phyloP scores from a whole-genome alignment of 225 moss, liverwort and hornwort genomes.

The Climacium dendroides region DNA sequence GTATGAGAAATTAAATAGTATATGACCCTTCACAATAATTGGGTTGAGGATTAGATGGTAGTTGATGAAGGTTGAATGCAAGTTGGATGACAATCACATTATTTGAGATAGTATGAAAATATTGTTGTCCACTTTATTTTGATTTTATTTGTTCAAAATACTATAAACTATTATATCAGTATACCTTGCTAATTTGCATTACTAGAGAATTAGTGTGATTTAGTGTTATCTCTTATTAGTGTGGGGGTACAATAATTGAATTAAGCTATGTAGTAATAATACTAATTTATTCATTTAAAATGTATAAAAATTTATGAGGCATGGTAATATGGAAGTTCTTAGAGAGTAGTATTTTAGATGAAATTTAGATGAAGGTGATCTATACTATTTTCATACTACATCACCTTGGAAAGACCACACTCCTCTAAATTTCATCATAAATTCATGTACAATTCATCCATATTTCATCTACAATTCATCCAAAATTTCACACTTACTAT shows the following conservation, averaged over 20 bases:
- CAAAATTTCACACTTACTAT: neutral
- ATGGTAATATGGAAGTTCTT: neutral
- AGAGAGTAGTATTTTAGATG: neutral
- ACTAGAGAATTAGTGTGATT: neutral
- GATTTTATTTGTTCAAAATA: neutral
- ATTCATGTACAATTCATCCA: neutral
- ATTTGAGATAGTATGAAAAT: neutral
- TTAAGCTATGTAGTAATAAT: neutral
- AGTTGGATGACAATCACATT: neutral
- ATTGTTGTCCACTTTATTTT: neutral
- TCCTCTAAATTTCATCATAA: fast-evolving
- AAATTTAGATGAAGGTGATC: neutral
- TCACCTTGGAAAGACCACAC: fast-evolving
- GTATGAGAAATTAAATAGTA: fast-evolving
- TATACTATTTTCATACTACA: neutral
- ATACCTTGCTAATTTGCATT: neutral
- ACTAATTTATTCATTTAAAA: neutral
- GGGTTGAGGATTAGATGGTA: no score
- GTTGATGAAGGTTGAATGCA: neutral
- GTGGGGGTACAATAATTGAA: neutral
- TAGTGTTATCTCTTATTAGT: neutral
- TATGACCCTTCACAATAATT: neutral
- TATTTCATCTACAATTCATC: neutral
- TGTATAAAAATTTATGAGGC: neutral
- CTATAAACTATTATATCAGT: neutral